Conservation (phyloP, 192 early-diverging fungal species). For the Spizellomyces sp. region DNA sequence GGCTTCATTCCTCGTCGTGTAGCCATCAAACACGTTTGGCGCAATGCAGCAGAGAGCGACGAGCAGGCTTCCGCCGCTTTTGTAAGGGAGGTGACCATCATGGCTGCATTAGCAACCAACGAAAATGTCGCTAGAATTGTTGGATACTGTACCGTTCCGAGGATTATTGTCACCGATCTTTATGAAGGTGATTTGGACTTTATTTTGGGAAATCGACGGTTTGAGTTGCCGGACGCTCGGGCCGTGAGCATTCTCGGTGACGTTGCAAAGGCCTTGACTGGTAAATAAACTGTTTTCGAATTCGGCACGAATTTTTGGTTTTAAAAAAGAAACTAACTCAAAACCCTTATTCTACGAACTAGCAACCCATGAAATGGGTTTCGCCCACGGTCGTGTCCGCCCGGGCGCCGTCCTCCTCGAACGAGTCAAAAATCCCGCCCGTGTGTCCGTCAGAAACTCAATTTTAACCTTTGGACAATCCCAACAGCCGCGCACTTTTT, state of each 20-base stretch:
- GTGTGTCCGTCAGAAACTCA: conserved; percentile 21
- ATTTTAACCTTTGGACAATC: conserved; percentile 9
- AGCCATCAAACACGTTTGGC: conserved; percentile 30
- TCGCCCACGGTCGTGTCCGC: conserved; percentile 23
- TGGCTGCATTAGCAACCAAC: conserved; percentile 22
- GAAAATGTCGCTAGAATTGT: conserved; percentile 29
- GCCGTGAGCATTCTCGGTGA: conserved; percentile 18
- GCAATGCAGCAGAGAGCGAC: conserved; percentile 16
- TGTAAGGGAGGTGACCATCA: conserved; percentile 22
- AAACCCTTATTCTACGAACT: not conserved
- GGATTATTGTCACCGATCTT: conserved; percentile 26
- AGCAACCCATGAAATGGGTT: conserved; percentile 22
- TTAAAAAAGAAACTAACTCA: not conserved
- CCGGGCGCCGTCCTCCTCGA: conserved; percentile 27
- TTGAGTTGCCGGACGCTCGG: conserved; percentile 19
- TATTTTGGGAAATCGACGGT: conserved; percentile 23
- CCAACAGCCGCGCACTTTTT: conserved; percentile 19
- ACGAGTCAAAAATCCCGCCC: conserved; percentile 23
- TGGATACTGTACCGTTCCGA: conserved; percentile 29
- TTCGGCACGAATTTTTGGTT: not conserved
- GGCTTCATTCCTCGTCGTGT: conserved; percentile 33
- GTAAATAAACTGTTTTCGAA: conserved; percentile 5
- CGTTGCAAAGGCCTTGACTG: conserved; percentile 11
- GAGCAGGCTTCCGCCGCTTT: conserved; percentile 9
- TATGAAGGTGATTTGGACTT: conserved; percentile 34